These are phyloP conservation scores for Leptographium procerum DNA, from an alignment of 2,329 filamentous ascomycete genomes.

Conservation along the genomic window DNA sequence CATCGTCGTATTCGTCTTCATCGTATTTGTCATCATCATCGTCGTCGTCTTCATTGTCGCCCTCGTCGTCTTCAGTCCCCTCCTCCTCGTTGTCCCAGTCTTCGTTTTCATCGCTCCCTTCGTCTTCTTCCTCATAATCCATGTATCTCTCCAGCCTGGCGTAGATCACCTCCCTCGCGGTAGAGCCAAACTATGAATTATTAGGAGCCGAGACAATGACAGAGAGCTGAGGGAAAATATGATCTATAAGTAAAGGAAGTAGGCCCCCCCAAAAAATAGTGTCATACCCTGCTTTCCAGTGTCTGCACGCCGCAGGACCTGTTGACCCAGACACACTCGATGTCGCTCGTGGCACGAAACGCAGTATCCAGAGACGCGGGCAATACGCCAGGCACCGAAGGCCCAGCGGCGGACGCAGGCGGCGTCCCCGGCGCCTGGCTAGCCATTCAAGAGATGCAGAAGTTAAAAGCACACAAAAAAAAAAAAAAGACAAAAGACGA, in stretches of 20 bases:
- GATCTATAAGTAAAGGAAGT: too few species aligned
- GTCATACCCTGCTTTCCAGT: slow-evolving; percentile 16
- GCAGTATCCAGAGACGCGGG: not conserved
- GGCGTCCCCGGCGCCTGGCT: not conserved
- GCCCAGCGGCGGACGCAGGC: not conserved
- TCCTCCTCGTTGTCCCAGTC: slow-evolving; percentile 13
- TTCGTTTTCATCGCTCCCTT: slow-evolving; percentile 1
- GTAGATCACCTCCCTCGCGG: slow-evolving; percentile 4
- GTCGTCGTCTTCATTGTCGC: slow-evolving; percentile 2
- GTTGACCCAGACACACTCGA: slow-evolving; percentile 15
- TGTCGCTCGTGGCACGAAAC: slow-evolving; percentile 1
- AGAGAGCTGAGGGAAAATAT: not conserved
- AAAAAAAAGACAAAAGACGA: too few species aligned
- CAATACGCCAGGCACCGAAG: not conserved
- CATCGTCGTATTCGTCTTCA: slow-evolving; percentile 12
- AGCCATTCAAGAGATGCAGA: not conserved
- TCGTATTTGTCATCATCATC: not conserved
- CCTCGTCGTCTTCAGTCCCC: slow-evolving; percentile 11
- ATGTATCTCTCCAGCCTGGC: not conserved
- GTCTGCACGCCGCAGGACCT: slow-evolving; percentile 18
- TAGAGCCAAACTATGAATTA: slow-evolving; percentile 7
- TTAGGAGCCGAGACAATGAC: slow-evolving; percentile 1
- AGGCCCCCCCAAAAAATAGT: not conserved
- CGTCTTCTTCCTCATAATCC: not conserved
- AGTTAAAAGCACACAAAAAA: too few species aligned